Evolutionary conservation across 1,284 basidiomycete species (phyloP).

Genomic region (Fomitiporia mediterranea): DNA sequence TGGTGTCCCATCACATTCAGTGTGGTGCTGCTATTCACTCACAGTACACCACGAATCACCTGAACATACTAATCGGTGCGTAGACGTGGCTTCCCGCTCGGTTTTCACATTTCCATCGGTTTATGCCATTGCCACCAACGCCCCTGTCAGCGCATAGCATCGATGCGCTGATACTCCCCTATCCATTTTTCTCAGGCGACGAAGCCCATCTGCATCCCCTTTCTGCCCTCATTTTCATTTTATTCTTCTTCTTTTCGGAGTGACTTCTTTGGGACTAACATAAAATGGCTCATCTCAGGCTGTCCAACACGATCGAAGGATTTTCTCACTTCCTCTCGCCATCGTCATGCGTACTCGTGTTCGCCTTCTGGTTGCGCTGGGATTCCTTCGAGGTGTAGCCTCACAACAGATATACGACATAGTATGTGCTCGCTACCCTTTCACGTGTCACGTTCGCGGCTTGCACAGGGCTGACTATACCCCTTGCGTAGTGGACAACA

Average conservation of each 20-base stretch:
- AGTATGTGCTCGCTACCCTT: slow-evolving; percentile 23
- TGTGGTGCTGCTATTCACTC: background rate
- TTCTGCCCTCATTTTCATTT: background rate
- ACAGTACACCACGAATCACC: background rate
- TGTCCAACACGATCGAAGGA: background rate
- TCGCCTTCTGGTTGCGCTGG: slow-evolving; percentile 5
- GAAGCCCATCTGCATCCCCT: background rate
- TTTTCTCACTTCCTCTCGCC: background rate
- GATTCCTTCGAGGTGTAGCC: background rate
- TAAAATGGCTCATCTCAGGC: background rate
- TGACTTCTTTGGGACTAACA: slow-evolving; percentile 9
- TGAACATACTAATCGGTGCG: slow-evolving; percentile 4
- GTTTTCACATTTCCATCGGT: background rate
- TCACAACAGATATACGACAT: slow-evolving; percentile 34
- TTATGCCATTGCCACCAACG: background rate
- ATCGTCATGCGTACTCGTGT: background rate
- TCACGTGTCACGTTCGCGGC: background rate
- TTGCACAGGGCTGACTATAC: background rate
- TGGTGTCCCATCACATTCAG: background rate
- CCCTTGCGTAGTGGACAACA: slow-evolving; percentile 50
- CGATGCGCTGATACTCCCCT: background rate
- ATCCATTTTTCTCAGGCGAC: slow-evolving; percentile 9
- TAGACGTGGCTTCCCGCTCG: background rate
- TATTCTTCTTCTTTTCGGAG: background rate
- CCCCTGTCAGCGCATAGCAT: slow-evolving; percentile 4